phyloP scores from a whole-genome alignment of 1,284 basidiomycete genomes.

The Tylopilus orsonianus region DNA sequence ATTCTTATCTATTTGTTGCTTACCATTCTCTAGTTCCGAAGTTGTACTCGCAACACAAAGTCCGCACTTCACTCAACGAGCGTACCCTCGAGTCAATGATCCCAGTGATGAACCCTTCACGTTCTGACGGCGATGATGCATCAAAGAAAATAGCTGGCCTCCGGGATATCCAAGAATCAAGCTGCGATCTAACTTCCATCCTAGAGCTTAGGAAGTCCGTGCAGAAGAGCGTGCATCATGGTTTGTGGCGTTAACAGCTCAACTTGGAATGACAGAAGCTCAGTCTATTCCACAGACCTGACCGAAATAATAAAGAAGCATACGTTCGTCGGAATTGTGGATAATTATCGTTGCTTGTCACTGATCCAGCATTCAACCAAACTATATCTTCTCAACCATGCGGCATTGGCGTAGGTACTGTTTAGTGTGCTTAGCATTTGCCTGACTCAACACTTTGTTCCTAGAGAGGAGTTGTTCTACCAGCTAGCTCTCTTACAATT shows the following conservation, averaged over 20 bases:
- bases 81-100: slow-evolving; percentile 96
- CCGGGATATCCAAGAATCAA: slow-evolving; percentile 73
- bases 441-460: too few relatives aligned
- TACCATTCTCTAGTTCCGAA: slow-evolving; percentile 41
- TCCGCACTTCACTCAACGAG: slow-evolving; percentile 85
- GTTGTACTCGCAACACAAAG: slow-evolving; percentile 81
- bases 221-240: slow-evolving; percentile 61
- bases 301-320: slow-evolving; percentile 85
- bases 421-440: not conserved
- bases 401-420: slow-evolving; percentile 66
- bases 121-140: slow-evolving; percentile 26
- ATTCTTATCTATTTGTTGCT: slow-evolving; percentile 1
- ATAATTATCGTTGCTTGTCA: slow-evolving; percentile 71
- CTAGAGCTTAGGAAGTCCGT: slow-evolving; percentile 63
- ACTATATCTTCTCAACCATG: slow-evolving; percentile 88
- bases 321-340: slow-evolving; percentile 92
- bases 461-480: slow-evolving; percentile 92
- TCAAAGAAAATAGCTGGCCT: slow-evolving; percentile 33
- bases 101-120: slow-evolving; percentile 53
- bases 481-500: slow-evolving; percentile 93
- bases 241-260: slow-evolving; percentile 44
- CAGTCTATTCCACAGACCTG: slow-evolving; percentile 52
- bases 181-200: slow-evolving; percentile 83
- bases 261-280: not conserved
- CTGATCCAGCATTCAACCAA: slow-evolving; percentile 88